Base-by-base conservation (phyloP, 768 basidiomycete genomes). In the Coprinopsis marcescibilis region DNA sequence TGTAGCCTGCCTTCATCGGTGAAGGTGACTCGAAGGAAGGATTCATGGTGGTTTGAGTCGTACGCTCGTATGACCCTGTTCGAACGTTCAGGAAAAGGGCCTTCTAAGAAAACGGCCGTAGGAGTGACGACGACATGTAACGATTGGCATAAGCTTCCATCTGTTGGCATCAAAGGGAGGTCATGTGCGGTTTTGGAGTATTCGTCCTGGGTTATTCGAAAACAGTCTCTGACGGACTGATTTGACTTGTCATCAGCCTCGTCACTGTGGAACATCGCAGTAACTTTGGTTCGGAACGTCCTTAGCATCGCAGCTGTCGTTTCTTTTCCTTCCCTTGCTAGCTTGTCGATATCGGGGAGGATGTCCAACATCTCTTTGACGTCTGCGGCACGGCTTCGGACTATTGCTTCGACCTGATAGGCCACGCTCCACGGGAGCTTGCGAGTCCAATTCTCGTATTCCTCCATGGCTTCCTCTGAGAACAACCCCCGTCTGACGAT, bases 351-450 rank as follows among this genome's bases (percentile, higher is more conserved):
- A 23, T 52, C 42, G 0, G 59, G 61, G 14, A 71, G 61, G 13
- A 81, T 65, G 0, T 52, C 49, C 8, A 78, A 61, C 23, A 84
- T 61, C 54, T 85, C 82, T 23, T 51, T 55, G 21, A 74, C 60
- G 53, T 81, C 78, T n/a, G 81, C 64, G 12, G 64, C 43, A 35
- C 68, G 55, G 33, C 64, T 66, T 20, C 63, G 63, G 15, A 71
- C 42, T 13, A 76, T 55, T 0, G 70, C 65, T 48, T 80, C 75
- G 25, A 83, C 60, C 55, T 85, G 82, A 52, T 81, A 84, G 0
- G 79, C 73, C n/a, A 84, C 67, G 33, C 52, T 51, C 76, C 75
- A 82, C 7, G 68, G 58, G 12, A 79, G 56, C 13, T 27, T 29
- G 17, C 38, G 50, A 23, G 77, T 56, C 62, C 68, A 70, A 2